These are phyloP conservation scores for Monilinia vaccinii-corymbosi DNA, from an alignment of 2,329 filamentous ascomycete genomes.

Conservation along the genomic window DNA sequence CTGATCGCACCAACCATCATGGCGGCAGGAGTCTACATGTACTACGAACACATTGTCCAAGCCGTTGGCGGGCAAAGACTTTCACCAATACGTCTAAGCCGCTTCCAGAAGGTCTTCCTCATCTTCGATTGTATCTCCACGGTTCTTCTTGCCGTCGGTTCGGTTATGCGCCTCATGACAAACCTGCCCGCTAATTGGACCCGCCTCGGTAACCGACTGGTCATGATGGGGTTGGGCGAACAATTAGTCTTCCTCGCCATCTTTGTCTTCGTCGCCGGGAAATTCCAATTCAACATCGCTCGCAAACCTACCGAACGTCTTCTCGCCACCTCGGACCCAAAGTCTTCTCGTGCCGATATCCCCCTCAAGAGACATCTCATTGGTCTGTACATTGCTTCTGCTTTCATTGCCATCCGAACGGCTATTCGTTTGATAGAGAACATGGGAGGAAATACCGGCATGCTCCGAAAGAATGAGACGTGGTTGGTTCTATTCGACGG, in stretches of 20 bases:
- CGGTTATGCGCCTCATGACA: not conserved
- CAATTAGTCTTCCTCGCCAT: not conserved
- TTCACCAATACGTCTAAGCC: not conserved
- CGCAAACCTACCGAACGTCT: not conserved
- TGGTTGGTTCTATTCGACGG: not conserved
- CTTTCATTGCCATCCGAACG: not conserved
- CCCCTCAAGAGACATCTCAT: not conserved
- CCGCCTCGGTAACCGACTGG: not conserved
- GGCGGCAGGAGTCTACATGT: conserved; percentile 2
- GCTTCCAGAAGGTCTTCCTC: conserved; percentile 1
- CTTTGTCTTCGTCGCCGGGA: not conserved
- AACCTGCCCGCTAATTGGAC: not conserved
- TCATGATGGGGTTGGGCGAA: conserved; percentile 1
- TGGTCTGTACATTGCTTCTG: not conserved
- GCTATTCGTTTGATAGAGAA: not conserved
- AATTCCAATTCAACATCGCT: conserved; percentile 2
- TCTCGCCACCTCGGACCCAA: not conserved
- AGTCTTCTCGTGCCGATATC: not conserved
- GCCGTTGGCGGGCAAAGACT: not conserved
- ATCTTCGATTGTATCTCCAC: conserved; percentile 4
- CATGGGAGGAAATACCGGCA: not conserved
- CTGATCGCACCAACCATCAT: conserved; percentile 2
- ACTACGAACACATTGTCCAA: conserved; percentile 1
- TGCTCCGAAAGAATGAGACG: not conserved
- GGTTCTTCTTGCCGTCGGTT: not conserved